Conservation (phyloP, 345 rosid genomes). For the Eucalyptus curtisii region DNA sequence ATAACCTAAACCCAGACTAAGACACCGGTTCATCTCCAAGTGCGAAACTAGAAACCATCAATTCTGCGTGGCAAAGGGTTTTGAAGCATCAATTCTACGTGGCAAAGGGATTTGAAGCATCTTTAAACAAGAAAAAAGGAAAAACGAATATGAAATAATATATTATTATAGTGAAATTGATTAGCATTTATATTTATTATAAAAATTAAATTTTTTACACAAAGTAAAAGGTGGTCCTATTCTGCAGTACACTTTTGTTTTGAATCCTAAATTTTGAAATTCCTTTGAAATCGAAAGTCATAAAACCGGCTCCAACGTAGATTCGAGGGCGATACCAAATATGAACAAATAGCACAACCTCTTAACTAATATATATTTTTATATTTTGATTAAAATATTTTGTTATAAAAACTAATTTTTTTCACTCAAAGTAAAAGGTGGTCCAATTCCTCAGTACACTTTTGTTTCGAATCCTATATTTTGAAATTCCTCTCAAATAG, state of each 20-base stretch:
- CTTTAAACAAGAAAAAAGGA: background rate
- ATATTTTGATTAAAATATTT: no score
- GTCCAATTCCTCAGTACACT: background rate
- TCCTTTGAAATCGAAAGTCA: no score
- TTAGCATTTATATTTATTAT: background rate
- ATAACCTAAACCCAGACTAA: background rate
- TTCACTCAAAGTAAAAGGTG: background rate
- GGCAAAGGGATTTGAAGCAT: no score
- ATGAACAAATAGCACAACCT: fast-evolving
- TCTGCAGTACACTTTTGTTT: background rate
- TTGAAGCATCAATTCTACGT: background rate
- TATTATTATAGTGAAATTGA: background rate
- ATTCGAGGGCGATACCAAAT: no score
- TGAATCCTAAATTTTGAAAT: fast-evolving
- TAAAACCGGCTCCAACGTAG: fast-evolving
- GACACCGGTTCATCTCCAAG: fast-evolving
- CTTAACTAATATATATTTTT: no score
- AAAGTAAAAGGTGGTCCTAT: background rate
- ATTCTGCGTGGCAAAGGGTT: fast-evolving
- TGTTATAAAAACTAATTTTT: fast-evolving
- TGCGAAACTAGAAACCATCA: background rate
- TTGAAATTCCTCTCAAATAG: background rate
- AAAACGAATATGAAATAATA: no score
- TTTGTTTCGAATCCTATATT: background rate
- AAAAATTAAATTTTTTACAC: background rate